phyloP scores from a whole-genome alignment of 2,329 filamentous ascomycete species.

The Tolypocladium tropicale region DNA sequence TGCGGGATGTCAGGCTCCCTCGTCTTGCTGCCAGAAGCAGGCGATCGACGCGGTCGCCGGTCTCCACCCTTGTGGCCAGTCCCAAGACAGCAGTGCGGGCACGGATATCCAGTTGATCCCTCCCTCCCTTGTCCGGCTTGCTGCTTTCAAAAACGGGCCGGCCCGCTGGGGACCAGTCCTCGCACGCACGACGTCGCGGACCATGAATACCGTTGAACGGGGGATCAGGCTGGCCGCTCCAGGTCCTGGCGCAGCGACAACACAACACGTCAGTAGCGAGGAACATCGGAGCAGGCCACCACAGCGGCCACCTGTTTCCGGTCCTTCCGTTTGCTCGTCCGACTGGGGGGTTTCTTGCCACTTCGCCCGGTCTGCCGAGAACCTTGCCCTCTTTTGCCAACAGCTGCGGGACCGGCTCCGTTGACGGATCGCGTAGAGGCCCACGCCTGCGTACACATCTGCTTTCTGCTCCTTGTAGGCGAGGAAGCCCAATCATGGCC shows the following conservation, averaged over 20 bases:
- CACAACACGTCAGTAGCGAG: neutral
- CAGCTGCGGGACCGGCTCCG: neutral
- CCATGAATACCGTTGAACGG: neutral
- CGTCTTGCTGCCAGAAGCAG: neutral
- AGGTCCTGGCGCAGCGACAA: neutral
- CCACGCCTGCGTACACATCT: neutral
- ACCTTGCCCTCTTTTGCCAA: neutral
- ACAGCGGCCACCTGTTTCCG: neutral
- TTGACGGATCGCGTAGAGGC: neutral
- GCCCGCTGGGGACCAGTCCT: neutral
- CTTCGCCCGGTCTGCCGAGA: neutral
- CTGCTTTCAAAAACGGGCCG: neutral
- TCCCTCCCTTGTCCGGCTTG: neutral
- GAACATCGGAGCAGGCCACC: neutral
- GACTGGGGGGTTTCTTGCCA: neutral
- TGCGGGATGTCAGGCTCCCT: neutral
- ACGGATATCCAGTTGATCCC: neutral
- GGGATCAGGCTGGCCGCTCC: neutral
- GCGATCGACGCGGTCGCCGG: neutral
- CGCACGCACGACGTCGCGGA: neutral
- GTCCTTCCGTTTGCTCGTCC: neutral
- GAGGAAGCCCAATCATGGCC: neutral
- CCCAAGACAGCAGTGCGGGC: neutral
- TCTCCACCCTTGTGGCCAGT: neutral
- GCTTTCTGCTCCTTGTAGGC: neutral